Evolutionary conservation across 148 eudicot species (phyloP).

Genomic region (Chenopodium berlandieri): DNA sequence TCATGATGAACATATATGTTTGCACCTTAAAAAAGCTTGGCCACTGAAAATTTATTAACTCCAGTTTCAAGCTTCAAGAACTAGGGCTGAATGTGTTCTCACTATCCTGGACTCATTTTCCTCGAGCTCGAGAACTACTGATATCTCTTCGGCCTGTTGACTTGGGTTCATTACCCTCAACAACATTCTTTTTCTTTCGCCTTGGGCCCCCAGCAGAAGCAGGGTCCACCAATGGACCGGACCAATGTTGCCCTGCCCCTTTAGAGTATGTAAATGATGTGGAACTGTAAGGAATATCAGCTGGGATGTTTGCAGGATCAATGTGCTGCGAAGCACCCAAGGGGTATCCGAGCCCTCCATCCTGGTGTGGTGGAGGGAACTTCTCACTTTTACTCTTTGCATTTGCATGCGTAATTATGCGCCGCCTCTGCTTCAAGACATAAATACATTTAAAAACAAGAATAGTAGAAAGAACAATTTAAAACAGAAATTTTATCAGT

Average conservation of each 20-base stretch:
- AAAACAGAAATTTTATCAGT: not conserved
- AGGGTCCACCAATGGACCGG: slow-evolving; percentile 86
- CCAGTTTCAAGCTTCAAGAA: slow-evolving; percentile 14
- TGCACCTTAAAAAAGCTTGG: slow-evolving; percentile 5
- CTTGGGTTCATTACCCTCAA: slow-evolving; percentile 30
- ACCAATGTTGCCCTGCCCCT: slow-evolving; percentile 74
- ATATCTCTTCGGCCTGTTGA: slow-evolving; percentile 35
- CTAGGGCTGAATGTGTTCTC: slow-evolving; percentile 8
- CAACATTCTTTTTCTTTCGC: slow-evolving; percentile 49
- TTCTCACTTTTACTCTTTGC: slow-evolving; percentile 99
- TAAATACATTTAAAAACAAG: not conserved
- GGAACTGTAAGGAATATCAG: slow-evolving; percentile 78
- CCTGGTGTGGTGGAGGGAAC: slow-evolving; percentile 98
- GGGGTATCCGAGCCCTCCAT: slow-evolving; percentile 86
- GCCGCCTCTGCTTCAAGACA: slow-evolving; percentile 64
- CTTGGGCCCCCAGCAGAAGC: slow-evolving; percentile 53
- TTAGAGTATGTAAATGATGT: slow-evolving; percentile 65
- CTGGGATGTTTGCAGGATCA: slow-evolving; percentile 67
- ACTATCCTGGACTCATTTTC: slow-evolving; percentile 25
- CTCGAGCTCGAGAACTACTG: slow-evolving; percentile 33
- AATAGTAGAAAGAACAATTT: not conserved
- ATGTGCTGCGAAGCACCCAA: slow-evolving; percentile 90
- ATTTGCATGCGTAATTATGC: slow-evolving; percentile 80
- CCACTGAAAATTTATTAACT: no score
- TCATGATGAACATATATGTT: slow-evolving; percentile 4